Percentiles rank a stretch among this genome's conserved stretches.
Evolutionary conservation across 768 basidiomycete genomes (phyloP).

Genomic region (Gautieria morchelliformis): DNA sequence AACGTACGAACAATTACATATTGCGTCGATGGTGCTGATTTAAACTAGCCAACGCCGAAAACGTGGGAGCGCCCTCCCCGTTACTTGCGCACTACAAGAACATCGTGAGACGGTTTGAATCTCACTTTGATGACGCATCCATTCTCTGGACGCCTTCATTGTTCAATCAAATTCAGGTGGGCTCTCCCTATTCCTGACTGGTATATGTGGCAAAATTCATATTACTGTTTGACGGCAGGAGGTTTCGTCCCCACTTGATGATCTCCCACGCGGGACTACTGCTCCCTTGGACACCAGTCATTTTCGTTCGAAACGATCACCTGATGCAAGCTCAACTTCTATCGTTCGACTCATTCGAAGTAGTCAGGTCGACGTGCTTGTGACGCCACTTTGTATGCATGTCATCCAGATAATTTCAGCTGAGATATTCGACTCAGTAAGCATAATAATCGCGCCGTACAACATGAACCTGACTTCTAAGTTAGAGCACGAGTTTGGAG

Average conservation of each 20-base stretch:
- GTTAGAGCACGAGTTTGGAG: constrained; percentile 29
- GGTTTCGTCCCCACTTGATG: not conserved
- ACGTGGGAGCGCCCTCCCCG: not conserved
- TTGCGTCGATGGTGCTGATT: not conserved
- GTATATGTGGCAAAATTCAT: not conserved
- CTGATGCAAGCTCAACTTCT: not conserved
- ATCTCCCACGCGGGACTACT: not conserved
- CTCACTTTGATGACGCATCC: not conserved
- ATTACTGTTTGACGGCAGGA: not conserved
- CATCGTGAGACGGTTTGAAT: constrained; percentile 1
- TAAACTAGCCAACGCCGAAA: not conserved
- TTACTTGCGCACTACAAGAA: constrained; percentile 2
- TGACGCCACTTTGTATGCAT: constrained; percentile 50
- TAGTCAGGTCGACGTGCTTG: constrained; percentile 24
- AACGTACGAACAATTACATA: not conserved
- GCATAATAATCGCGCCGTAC: constrained; percentile 10
- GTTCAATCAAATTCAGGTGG: not conserved
- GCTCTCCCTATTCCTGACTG: not conserved
- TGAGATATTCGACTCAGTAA: constrained; percentile 39
- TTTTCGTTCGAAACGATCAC: not conserved
- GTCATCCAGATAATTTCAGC: constrained; percentile 35
- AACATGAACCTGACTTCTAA: constrained; percentile 6
- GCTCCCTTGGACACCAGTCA: not conserved
- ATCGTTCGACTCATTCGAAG: not conserved
- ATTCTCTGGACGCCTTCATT: not conserved